Percentiles rank a stretch among this genome's conserved stretches.
Conservation (phyloP, 192 early-diverging fungal genomes). For the Paraglomus occultum region DNA sequence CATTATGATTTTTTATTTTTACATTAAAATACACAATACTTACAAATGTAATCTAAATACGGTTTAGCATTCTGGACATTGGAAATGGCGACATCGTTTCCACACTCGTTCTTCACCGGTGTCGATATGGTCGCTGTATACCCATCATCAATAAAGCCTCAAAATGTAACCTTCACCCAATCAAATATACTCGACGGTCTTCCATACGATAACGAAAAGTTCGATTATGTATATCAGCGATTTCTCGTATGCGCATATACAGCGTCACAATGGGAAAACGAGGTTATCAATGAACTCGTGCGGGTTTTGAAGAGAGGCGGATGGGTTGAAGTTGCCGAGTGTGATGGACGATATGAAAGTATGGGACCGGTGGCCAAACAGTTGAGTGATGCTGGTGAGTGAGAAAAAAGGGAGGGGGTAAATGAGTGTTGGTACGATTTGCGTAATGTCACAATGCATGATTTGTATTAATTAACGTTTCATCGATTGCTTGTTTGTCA, state of each 20-base stretch:
- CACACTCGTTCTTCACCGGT: constrained; percentile 26
- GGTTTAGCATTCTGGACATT: too few relatives aligned
- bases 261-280: constrained; percentile 10
- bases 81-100: constrained; percentile 5
- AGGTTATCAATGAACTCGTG: constrained; percentile 7
- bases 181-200: constrained; percentile 33
- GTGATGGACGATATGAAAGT: not conserved
- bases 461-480: too few relatives aligned
- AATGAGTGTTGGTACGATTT: too few relatives aligned
- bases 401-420: too few relatives aligned
- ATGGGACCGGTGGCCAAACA: too few relatives aligned
- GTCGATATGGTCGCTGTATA: constrained; percentile 40
- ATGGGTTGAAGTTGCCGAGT: constrained; percentile 3
- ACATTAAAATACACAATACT: too few relatives aligned
- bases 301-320: constrained; percentile 5
- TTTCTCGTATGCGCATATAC: constrained; percentile 30
- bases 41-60: too few relatives aligned
- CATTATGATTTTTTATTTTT: too few relatives aligned
- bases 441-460: too few relatives aligned
- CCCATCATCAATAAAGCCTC: constrained; percentile 36
- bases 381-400: too few relatives aligned
- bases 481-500: too few relatives aligned
- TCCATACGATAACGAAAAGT: constrained; percentile 29
- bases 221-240: constrained; percentile 40
- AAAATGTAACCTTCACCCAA: constrained; percentile 32